phyloP scores from a whole-genome alignment of 2,329 filamentous ascomycete genomes.

The Venturia effusa region DNA sequence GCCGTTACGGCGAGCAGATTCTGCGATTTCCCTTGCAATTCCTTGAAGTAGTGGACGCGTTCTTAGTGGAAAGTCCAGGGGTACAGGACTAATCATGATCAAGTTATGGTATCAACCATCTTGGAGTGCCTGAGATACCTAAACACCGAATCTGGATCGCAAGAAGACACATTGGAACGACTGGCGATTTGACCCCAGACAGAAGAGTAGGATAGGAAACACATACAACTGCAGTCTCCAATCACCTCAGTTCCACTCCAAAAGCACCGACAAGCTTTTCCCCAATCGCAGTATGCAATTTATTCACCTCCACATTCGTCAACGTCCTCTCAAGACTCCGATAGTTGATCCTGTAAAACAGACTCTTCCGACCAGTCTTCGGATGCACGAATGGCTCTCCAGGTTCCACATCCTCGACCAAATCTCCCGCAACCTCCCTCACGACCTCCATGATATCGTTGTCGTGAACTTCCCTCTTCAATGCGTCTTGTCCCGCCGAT shows the following conservation, averaged over 20 bases:
- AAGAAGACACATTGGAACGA: too few species aligned
- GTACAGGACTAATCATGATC: too few species aligned
- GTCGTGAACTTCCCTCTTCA: constrained; percentile 56
- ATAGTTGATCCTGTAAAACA: constrained; percentile 92
- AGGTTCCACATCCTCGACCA: constrained; percentile 76
- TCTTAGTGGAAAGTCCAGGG: too few species aligned
- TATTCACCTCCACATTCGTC: constrained; percentile 71
- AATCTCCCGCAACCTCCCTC: constrained; percentile 67
- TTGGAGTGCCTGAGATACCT: too few species aligned
- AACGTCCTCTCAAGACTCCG: constrained; percentile 83
- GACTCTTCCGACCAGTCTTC: constrained; percentile 68
- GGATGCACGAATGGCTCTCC: constrained; percentile 85
- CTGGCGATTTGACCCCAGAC: too few species aligned
- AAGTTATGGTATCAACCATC: too few species aligned
- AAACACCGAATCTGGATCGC: too few species aligned
- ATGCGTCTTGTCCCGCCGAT: constrained; percentile 28
- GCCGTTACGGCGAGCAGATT: too few species aligned
- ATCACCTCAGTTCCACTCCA: constrained; percentile 65
- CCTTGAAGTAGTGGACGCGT: too few species aligned
- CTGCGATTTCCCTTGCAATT: too few species aligned
- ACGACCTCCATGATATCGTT: constrained; percentile 98
- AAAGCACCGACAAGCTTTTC: constrained; percentile 55
- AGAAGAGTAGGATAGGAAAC: not conserved
- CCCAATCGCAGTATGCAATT: constrained; percentile 59
- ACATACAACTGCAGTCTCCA: not conserved